Base-by-base conservation (phyloP, 805 yeast genomes). In the Lipomyces orientalis region DNA sequence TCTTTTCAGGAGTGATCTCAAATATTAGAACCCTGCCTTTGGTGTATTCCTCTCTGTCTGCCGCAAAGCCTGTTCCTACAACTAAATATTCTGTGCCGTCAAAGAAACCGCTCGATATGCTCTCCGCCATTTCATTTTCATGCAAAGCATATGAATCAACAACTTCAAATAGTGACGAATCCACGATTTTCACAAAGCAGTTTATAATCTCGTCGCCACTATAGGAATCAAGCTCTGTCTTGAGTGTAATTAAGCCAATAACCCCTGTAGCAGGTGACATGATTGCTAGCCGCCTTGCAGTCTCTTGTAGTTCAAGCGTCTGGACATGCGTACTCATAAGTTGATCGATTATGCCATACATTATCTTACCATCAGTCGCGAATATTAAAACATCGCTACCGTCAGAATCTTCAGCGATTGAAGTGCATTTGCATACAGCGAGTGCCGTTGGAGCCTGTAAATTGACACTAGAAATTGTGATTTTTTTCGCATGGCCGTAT, bases 1-100 rank as follows among this genome's bases (percentile, higher is more conserved):
- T 66, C 43, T 64, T 60, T 22, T 68, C 61, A 8, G 64, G 51
- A 19, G 60, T 58, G 1, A 70, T 51, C 39, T 61, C 67, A 39
- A 71, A 71, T 12, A 71, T 60, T 16, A 71, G 55, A 31, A 71
- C 25, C 14, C 74, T 58, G 16, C 74, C 74, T 14, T 61, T 64
- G 57, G 58, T 60, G 58, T 65, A 65, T 51, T 67, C 71, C 51
- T 71, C 73, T 31, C 66, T 43, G 16, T 65, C 74, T 31, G 66
- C 64, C 9, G 64, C 64, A 33, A 39, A 66, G 10, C 74, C 74
- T 2, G 74, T 71, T 9, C 74, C 74, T 25, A 71, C 74, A 22
- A 71, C 57, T 14, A 71, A 16, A 31, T 65, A 69, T 35, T 65
- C 73, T 5, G 12, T n/a, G 1, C 63, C 69, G 29, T 64, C 59